Percentiles rank a stretch among this genome's conserved stretches.
These are phyloP conservation scores for Grosmannia serpens DNA, from an alignment of 2,329 filamentous ascomycete genomes.

Conservation along the genomic window DNA sequence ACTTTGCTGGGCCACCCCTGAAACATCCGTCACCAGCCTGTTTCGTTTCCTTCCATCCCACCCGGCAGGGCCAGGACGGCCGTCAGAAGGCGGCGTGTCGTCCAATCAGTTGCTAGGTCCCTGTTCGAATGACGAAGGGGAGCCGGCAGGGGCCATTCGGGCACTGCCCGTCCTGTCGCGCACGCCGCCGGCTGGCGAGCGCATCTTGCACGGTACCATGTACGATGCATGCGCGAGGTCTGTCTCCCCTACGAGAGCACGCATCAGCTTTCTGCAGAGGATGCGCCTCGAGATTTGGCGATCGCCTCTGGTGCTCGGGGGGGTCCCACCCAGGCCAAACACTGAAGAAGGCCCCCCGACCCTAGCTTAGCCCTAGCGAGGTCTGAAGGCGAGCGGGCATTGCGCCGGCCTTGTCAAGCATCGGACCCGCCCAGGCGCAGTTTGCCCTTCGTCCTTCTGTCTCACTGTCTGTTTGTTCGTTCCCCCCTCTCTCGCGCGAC, in stretches of 20 bases:
- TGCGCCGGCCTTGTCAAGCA: background rate
- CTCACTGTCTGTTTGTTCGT: background rate
- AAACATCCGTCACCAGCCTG: background rate
- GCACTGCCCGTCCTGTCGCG: too few relatives aligned
- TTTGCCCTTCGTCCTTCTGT: background rate
- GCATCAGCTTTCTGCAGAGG: background rate
- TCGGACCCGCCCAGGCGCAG: background rate
- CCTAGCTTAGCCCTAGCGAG: background rate
- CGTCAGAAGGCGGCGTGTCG: too few relatives aligned
- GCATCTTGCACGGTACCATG: too few relatives aligned
- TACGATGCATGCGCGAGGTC: too few relatives aligned
- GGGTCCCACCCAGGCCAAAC: background rate
- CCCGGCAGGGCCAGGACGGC: background rate
- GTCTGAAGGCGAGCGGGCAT: background rate
- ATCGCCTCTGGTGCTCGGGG: background rate
- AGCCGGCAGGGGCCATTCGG: too few relatives aligned
- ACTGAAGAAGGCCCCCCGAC: background rate
- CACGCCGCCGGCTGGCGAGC: too few relatives aligned
- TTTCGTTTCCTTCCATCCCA: background rate
- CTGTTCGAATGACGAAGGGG: too few relatives aligned
- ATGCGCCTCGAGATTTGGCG: background rate
- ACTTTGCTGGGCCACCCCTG: background rate
- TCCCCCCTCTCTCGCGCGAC: too few relatives aligned
- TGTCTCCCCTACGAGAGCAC: too few relatives aligned
- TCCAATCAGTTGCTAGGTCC: too few relatives aligned